These are phyloP conservation scores for Trichosporon sp. DNA, from an alignment of 1,284 basidiomycete species.

Conservation along the genomic window DNA sequence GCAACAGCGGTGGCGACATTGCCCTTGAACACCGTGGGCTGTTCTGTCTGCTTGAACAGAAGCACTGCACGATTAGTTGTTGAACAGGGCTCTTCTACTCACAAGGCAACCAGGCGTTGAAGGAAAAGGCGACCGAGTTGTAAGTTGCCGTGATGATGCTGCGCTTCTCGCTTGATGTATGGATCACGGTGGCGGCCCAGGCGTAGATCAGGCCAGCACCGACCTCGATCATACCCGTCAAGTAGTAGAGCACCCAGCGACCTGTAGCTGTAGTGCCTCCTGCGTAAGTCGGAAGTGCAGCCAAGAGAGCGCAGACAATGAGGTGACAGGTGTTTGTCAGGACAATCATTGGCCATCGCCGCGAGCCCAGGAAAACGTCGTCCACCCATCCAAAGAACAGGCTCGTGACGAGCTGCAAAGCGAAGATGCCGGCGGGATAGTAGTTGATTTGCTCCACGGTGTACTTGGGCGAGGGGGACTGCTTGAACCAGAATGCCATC, in stretches of 20 bases:
- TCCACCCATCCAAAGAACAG: constrained; percentile 2
- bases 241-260: neutral
- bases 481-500: constrained; percentile 32
- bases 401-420: constrained; percentile 33
- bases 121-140: constrained; percentile 26
- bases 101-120: constrained; percentile 30
- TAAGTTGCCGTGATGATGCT: constrained; percentile 27
- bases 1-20: constrained; percentile 16
- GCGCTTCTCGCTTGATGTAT: constrained; percentile 20
- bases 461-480: constrained; percentile 9
- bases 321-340: neutral
- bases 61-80: constrained; percentile 9
- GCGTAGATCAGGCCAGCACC: neutral
- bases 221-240: neutral
- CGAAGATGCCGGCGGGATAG: constrained; percentile 33
- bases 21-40: constrained; percentile 25
- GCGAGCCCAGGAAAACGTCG: neutral
- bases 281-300: neutral
- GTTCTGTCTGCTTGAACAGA: constrained; percentile 30
- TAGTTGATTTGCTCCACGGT: constrained; percentile 27
- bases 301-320: neutral
- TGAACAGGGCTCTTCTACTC: neutral
- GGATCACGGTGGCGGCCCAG: neutral
- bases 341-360: neutral
- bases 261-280: neutral